phyloP scores from a whole-genome alignment of 208 protist genomes.

The Trypanosoma caninum region DNA sequence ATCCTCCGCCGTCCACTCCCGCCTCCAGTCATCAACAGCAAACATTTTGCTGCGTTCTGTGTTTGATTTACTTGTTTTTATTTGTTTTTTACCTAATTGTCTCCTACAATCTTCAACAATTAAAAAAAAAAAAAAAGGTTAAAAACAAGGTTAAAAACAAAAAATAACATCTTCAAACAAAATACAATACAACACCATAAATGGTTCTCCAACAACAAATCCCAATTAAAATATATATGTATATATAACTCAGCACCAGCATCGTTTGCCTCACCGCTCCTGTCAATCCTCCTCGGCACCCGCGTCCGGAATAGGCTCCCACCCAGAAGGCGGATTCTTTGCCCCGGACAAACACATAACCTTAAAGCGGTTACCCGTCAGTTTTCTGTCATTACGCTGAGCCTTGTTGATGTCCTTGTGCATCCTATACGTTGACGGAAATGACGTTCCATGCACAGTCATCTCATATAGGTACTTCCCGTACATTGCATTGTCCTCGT shows the following conservation, averaged over 20 bases:
- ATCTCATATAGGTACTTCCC: slow-evolving; percentile 86
- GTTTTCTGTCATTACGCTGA: slow-evolving; percentile 87
- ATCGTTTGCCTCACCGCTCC: background rate
- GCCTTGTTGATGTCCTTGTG: slow-evolving; percentile 92
- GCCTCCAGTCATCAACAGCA: slow-evolving; percentile 18
- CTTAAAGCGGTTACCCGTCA: slow-evolving; percentile 86
- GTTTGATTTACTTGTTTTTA: background rate
- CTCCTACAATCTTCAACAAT: background rate
- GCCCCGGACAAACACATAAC: slow-evolving; percentile 66
- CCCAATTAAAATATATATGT: background rate
- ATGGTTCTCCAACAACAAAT: background rate
- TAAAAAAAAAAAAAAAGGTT: slow-evolving; percentile 23
- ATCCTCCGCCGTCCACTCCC: slow-evolving; percentile 33
- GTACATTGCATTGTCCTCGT: slow-evolving; percentile 90
- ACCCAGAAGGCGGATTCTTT: slow-evolving; percentile 79
- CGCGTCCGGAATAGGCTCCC: slow-evolving; percentile 79
- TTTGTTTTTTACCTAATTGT: too few species aligned
- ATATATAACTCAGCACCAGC: background rate
- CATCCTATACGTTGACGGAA: slow-evolving; percentile 86
- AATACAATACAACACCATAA: slow-evolving; percentile 5
- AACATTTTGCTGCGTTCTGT: slow-evolving; percentile 5
- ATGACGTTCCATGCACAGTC: slow-evolving; percentile 82
- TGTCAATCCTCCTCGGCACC: slow-evolving; percentile 68
- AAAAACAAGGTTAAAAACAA: background rate
- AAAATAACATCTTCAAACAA: slow-evolving; percentile 4